phyloP scores from a whole-genome alignment of 2,329 filamentous ascomycete species.

The Exutisphaerella laricina region DNA sequence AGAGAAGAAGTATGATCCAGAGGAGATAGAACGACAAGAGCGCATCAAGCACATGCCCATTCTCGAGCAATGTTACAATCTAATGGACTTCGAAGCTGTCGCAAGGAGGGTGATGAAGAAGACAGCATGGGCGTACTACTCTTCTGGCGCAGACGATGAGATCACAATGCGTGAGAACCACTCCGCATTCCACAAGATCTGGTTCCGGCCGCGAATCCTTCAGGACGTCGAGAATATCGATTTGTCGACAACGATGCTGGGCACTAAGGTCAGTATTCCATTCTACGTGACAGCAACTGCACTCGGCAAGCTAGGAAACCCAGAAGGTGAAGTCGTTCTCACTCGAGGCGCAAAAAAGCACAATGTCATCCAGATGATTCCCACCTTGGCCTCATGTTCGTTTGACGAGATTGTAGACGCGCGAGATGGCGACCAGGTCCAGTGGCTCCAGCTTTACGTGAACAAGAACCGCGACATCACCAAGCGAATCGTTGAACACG shows the following conservation, averaged over 20 bases:
- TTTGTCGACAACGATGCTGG: constrained; percentile 88
- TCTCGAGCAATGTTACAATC: constrained; percentile 83
- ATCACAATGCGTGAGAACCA: constrained; percentile 69
- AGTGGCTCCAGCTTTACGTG: constrained; percentile 85
- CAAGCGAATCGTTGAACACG: constrained; percentile 81
- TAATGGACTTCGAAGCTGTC: constrained; percentile 93
- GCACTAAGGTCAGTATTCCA: constrained; percentile 73
- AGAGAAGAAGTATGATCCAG: constrained; percentile 61
- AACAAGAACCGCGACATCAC: constrained; percentile 95
- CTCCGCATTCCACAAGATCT: constrained; percentile 90
- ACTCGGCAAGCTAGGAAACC: constrained; percentile 87
- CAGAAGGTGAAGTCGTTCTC: constrained; percentile 87
- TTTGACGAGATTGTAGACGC: constrained; percentile 97
- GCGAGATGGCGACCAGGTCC: constrained; percentile 68
- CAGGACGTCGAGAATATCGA: constrained; percentile 86
- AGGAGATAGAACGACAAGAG: constrained; percentile 68
- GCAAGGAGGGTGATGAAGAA: constrained; percentile 90
- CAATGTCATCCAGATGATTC: constrained; percentile 96
- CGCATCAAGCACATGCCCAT: constrained; percentile 64
- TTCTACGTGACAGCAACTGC: constrained; percentile 97
- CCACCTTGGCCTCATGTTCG: constrained; percentile 90
- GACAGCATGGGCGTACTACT: constrained; percentile 96
- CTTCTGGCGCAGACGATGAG: constrained; percentile 74
- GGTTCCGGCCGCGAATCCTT: constrained; percentile 88
- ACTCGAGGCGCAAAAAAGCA: constrained; percentile 80